Conservation (phyloP, 2,329 filamentous ascomycete species). For the Cercospora zeae-maydis region DNA sequence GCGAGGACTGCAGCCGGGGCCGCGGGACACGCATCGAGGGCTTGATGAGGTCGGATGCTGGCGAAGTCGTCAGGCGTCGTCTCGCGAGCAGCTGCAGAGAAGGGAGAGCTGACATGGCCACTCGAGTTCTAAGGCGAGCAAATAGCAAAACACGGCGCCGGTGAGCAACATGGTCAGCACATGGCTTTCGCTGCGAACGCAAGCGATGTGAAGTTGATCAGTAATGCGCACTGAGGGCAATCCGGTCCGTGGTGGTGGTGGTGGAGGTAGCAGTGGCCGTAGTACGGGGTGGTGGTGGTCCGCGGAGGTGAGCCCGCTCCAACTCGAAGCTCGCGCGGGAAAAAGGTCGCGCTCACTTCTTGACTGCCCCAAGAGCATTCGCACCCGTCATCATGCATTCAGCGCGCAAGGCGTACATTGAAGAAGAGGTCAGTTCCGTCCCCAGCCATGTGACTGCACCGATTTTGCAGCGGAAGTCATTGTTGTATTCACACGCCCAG, state of each 20-base stretch:
- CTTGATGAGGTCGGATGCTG: slow-evolving; percentile 16
- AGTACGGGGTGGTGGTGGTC: neutral
- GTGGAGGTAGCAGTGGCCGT: neutral
- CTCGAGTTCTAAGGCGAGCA: slow-evolving; percentile 20
- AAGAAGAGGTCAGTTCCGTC: slow-evolving; percentile 66
- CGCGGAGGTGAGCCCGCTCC: neutral
- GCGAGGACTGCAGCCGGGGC: slow-evolving; percentile 12
- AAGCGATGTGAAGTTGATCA: neutral
- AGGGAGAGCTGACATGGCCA: slow-evolving; percentile 28
- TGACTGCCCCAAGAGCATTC: neutral
- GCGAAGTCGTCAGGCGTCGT: slow-evolving; percentile 22
- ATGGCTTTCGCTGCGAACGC: neutral
- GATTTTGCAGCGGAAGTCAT: neutral
- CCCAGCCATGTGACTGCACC: neutral
- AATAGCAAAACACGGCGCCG: slow-evolving; percentile 20
- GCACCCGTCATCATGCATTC: slow-evolving; percentile 56
- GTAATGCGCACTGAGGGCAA: neutral
- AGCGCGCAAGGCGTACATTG: slow-evolving; percentile 86
- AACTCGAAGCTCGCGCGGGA: neutral
- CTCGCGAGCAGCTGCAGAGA: slow-evolving; percentile 20
- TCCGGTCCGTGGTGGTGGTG: neutral
- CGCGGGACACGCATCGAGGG: slow-evolving; percentile 8
- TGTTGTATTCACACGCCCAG: slow-evolving; percentile 34
- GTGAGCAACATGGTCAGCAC: slow-evolving; percentile 21
- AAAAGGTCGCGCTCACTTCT: neutral